phyloP scores from a whole-genome alignment of 2,329 filamentous ascomycete genomes.

The Phoma sp. region DNA sequence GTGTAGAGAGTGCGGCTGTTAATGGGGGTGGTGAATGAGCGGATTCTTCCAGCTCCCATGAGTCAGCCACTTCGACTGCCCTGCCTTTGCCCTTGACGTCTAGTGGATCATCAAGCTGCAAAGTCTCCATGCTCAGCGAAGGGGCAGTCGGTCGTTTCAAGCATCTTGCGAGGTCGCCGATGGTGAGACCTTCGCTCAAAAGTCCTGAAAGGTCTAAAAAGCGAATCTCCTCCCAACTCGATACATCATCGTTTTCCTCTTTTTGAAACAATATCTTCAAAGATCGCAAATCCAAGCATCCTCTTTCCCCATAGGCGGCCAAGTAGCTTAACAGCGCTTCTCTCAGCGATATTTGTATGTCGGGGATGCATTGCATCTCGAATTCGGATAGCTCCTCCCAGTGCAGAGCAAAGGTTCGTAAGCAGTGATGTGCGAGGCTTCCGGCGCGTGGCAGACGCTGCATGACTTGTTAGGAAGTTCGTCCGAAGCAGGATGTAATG shows the following conservation, averaged over 20 bases:
- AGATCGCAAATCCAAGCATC: conserved; percentile 50
- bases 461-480: conserved; percentile 25
- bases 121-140: conserved; percentile 20
- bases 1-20: conserved; percentile 27
- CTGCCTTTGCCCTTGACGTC: conserved; percentile 18
- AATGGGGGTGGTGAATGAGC: conserved; percentile 5
- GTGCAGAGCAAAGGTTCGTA: conserved; percentile 61
- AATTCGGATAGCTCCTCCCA: conserved; percentile 65
- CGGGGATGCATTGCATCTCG: conserved; percentile 60
- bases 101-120: conserved; percentile 17
- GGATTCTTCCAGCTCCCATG: conserved; percentile 49
- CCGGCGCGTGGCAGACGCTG: conserved; percentile 39
- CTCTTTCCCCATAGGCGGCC: conserved; percentile 54
- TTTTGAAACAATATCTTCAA: conserved; percentile 59
- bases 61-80: conserved; percentile 47
- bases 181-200: conserved; percentile 55
- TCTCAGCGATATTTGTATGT: conserved; percentile 59
- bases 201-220: conserved; percentile 61
- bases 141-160: conserved; percentile 32
- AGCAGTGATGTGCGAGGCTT: conserved; percentile 57
- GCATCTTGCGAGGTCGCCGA: conserved; percentile 58
- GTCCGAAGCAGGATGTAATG: too few relatives aligned
- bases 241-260: conserved; percentile 39
- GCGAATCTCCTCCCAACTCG: conserved; percentile 53
- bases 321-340: conserved; percentile 63